These are phyloP conservation scores for Stentor coeruleus DNA, from an alignment of 73 alveolate species.

Conservation along the genomic window DNA sequence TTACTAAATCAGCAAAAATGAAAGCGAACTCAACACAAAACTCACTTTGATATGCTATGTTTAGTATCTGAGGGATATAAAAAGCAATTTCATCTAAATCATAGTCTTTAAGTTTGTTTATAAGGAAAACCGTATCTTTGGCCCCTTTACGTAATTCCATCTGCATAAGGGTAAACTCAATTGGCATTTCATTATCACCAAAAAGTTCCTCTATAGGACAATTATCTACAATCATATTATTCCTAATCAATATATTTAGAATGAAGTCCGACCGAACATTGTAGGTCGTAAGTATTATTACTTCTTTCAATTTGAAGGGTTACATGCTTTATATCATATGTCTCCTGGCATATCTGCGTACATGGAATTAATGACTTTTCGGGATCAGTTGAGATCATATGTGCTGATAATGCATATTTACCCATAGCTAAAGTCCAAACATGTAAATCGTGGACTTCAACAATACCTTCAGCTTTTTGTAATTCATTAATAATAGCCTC, in stretches of 20 bases:
- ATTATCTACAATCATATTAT: no score
- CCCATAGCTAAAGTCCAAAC: conserved; percentile 89
- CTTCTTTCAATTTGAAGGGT: background rate
- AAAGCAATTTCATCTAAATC: background rate
- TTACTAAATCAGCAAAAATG: background rate
- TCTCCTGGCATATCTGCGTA: conserved; percentile 18
- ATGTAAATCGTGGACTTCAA: conserved; percentile 88
- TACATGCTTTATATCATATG: background rate
- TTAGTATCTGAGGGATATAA: background rate
- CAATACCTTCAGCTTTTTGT: conserved; percentile 41
- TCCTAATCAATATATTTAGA: background rate
- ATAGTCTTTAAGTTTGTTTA: background rate
- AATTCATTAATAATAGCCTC: conserved; percentile 32
- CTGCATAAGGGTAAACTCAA: no score
- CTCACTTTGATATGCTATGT: background rate
- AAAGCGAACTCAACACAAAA: background rate
- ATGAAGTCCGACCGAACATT: background rate
- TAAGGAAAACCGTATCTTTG: no score
- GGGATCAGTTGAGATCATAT: conserved; percentile 30
- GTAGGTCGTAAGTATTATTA: background rate
- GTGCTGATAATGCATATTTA: conserved; percentile 69
- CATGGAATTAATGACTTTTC: background rate
- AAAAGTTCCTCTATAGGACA: no score
- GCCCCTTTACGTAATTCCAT: no score
- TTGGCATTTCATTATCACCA: no score